Conservation (phyloP, 129 eudicot genomes). For the Tagetes erecta region DNA sequence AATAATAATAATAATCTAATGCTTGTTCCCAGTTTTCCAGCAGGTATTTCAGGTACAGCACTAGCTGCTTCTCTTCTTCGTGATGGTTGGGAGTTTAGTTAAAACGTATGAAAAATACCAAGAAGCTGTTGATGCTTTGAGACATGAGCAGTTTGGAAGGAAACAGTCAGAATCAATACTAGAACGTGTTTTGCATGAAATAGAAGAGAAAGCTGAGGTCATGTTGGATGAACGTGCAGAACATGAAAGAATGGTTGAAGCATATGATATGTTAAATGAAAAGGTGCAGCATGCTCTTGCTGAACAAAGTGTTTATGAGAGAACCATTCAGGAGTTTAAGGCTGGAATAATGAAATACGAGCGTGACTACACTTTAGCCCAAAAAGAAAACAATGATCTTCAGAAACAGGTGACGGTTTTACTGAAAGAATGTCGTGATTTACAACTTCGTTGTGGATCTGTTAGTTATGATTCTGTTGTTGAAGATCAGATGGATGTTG, state of each 20-base stretch:
- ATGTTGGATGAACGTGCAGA: constrained; percentile 91
- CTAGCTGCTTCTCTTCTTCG: constrained; percentile 94
- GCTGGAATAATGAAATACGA: constrained; percentile 77
- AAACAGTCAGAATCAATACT: constrained; percentile 73
- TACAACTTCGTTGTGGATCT: constrained; percentile 71
- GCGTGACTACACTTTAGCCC: constrained; percentile 55
- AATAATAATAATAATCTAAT: constrained; percentile 41
- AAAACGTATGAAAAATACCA: constrained; percentile 89
- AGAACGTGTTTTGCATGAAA: constrained; percentile 77
- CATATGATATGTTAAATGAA: constrained; percentile 61
- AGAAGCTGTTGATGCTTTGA: constrained; percentile 90
- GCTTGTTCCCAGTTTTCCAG: constrained; percentile 71
- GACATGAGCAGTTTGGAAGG: constrained; percentile 90
- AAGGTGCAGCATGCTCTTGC: constrained; percentile 72
- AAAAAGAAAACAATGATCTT: constrained; percentile 73
- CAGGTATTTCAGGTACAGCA: constrained; percentile 93
- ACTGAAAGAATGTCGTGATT: constrained; percentile 90
- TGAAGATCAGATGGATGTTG: constrained; percentile 25
- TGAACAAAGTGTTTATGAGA: constrained; percentile 58
- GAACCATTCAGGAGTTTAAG: constrained; percentile 67
- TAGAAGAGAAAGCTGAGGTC: constrained; percentile 82
- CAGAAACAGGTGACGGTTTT: constrained; percentile 82
- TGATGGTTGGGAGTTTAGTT: constrained; percentile 98
- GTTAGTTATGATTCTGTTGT: constrained; percentile 31
- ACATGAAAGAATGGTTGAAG: constrained; percentile 80